Evolutionary conservation across 768 basidiomycete genomes (phyloP), one percentile per base, ranked within the genome.

Genomic region (Suillus americanus): DNA sequence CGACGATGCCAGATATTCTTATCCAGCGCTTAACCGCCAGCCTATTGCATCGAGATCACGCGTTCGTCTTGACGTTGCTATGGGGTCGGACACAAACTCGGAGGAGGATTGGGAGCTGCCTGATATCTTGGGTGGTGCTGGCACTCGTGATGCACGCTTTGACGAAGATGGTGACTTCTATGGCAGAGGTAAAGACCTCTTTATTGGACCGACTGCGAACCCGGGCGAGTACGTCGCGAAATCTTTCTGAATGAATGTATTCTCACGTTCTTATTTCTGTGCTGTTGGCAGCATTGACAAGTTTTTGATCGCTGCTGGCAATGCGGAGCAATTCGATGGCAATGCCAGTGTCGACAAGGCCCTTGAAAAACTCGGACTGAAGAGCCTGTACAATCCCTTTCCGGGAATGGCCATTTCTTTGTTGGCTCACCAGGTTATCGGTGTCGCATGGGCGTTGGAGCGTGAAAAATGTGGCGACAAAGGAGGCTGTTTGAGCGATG

Each of bases 361-460:
- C 0, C 77, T 89, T 0, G 69, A 79, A 46, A 79, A 79, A 62
- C 80, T 93, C 25, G 83, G 82, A 0, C 73, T 93, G 41, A 69
- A 73, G n/a, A 72, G 67, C 41, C 77, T 86, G 60, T 77, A 81
- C 45, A 78, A 85, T 35, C 72, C 79, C 28, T 64, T 91, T 2
- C 85, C 85, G 0, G 86, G 86, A 5, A 86, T 92, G 82, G 79
- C 78, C 18, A 79, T 90, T 30, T 73, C 82, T 0, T 75, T 91
- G 41, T 86, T 91, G 86, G 82, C 90, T 12, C 90, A 91, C 72
- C 87, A 91, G 68, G 78, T 82, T 20, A 84, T 92, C 59, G 84
- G 73, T 12, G 77, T 78, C 6, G 72, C 71, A 5, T 85, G 82
- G 79, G 81, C 83, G 79, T 56, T 79, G 10, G 72, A 79, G 38